A percentile compares a stretch with the other conserved stretches of the same genome.
These are phyloP conservation scores for Phytopythium sindhum DNA, from an alignment of 352 stramenopile genomes.

Conservation along the genomic window DNA sequence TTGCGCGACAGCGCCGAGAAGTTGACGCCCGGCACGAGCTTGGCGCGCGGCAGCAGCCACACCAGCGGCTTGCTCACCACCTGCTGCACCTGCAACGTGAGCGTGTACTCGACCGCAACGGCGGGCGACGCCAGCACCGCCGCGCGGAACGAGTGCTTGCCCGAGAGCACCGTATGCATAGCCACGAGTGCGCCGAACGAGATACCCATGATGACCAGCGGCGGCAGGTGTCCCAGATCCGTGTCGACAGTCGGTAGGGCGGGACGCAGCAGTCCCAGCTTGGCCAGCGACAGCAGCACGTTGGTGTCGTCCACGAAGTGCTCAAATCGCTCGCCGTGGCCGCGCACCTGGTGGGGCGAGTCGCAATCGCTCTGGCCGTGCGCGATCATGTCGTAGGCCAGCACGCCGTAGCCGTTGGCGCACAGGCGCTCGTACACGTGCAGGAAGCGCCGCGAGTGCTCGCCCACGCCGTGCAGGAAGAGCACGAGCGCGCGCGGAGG, in stretches of 20 bases:
- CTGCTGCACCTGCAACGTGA: slow-evolving; percentile 38
- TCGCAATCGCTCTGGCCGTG: slow-evolving; percentile 60
- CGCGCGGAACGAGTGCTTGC: slow-evolving; percentile 37
- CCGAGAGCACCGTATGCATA: slow-evolving; percentile 50
- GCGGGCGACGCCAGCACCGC: slow-evolving; percentile 52
- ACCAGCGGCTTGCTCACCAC: slow-evolving; percentile 33
- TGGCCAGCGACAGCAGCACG: slow-evolving; percentile 43
- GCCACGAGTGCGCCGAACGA: slow-evolving; percentile 65
- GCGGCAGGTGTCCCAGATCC: slow-evolving; percentile 12
- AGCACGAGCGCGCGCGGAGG: slow-evolving; percentile 46
- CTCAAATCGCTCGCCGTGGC: slow-evolving; percentile 47
- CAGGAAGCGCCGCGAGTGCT: slow-evolving; percentile 60
- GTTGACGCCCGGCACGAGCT: slow-evolving; percentile 57
- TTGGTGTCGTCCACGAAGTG: slow-evolving; percentile 76
- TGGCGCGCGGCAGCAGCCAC: slow-evolving; percentile 38
- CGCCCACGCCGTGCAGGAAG: slow-evolving; percentile 64
- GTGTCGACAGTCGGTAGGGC: neutral
- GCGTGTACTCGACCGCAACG: slow-evolving; percentile 59
- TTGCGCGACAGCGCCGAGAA: slow-evolving; percentile 26
- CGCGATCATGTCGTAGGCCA: slow-evolving; percentile 60
- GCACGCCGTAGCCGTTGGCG: slow-evolving; percentile 37
- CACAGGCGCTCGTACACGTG: slow-evolving; percentile 51
- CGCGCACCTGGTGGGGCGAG: slow-evolving; percentile 19
- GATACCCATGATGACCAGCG: slow-evolving; percentile 62
- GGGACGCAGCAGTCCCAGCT: slow-evolving; percentile 22